Evolutionary conservation across 2,329 filamentous ascomycete species (phyloP), one percentile per base, ranked within the genome.

Genomic region (Calonectria hawksworthii): DNA sequence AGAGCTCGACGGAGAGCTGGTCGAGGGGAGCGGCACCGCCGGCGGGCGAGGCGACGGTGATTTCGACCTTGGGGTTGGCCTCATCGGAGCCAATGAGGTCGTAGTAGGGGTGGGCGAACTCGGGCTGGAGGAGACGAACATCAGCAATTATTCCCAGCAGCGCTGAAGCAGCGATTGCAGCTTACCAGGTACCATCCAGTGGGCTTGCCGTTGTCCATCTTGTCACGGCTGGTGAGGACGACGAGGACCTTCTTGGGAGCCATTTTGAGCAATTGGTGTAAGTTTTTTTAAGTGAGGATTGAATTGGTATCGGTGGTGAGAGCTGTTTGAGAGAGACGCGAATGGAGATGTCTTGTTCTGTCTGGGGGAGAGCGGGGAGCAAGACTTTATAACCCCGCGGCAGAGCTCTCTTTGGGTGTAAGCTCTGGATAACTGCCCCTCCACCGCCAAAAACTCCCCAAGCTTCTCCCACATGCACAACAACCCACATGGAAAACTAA

Each of bases 121-220:
- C 93, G 72, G 90, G 88, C 89, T 90, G 73, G 6, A 2, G 11
- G 10, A 7, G 21, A 23, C 18, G 9, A 11, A 8, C n/a, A 34
- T 21, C 21, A 54, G 30, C 16, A 52, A 9, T 64, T 47, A 10
- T 38, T 21, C 11, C 23, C 51, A 26, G 28, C 38, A n/a, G 36
- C 54, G 67, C 41, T n/a, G 28, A 50, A 13, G 26, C 11, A 68
- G 36, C n/a, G 16, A 4, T 13, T n/a, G 18, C 7, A 52, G 75
- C 86, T 64, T 86, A 93, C 92, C 80, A 95, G 86, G 82, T 91
- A 95, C 93, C 93, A 95, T 77, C 94, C 94, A 0, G 93, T 94
- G 13, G 89, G 89, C 80, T 87, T 86, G 80, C 87, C 87, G 56
- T 88, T 86, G 78, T 86, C 76, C 79, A 91, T 87, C 83, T 86